Conservation (phyloP, 2,329 filamentous ascomycete genomes). For the Nakataea oryzae region DNA sequence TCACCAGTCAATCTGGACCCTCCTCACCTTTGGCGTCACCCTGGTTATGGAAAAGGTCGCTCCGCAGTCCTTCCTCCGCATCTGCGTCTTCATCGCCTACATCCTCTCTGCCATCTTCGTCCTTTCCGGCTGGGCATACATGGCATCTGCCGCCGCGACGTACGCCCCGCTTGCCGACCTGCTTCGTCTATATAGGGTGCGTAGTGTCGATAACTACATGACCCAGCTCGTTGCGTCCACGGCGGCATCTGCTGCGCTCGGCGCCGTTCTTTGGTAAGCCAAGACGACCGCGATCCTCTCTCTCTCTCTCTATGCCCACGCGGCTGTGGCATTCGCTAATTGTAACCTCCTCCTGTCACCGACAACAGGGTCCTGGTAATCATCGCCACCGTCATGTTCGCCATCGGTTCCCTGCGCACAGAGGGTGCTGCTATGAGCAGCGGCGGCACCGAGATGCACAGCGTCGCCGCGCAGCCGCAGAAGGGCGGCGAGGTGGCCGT, state of each 20-base stretch:
- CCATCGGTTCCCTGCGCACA: not conserved
- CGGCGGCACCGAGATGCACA: not conserved
- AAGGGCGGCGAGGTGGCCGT: not conserved
- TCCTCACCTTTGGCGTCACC: not conserved
- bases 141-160: not conserved
- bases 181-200: no score
- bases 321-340: not conserved
- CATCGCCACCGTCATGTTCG: constrained; percentile 1
- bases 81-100: constrained; percentile 1
- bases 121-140: not conserved
- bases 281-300: not conserved
- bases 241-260: not conserved
- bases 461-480: not conserved
- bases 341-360: not conserved
- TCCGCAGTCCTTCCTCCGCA: not conserved
- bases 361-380: not conserved
- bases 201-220: not conserved
- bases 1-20: not conserved
- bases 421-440: not conserved
- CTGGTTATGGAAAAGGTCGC: not conserved
- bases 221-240: not conserved
- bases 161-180: not conserved
- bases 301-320: not conserved
- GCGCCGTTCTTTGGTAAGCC: not conserved
- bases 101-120: not conserved